Conservation (phyloP, 2,329 filamentous ascomycete genomes). For the Orbilia javanica region DNA sequence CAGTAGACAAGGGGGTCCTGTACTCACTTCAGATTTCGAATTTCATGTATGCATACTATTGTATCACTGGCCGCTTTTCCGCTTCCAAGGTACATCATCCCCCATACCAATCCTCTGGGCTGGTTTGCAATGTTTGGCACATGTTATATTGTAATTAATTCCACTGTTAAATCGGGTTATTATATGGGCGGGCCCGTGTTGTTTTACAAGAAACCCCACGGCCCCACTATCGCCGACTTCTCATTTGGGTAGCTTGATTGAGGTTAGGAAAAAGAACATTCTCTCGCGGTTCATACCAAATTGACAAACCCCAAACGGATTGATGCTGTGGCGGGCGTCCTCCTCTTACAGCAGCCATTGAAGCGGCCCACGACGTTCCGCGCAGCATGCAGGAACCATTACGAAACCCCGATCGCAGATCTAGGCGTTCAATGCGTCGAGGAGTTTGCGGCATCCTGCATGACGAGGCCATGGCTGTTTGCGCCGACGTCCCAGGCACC, state of each 20-base stretch:
- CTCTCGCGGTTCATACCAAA: slow-evolving; percentile 33
- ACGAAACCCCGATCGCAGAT: not conserved
- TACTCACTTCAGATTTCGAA: slow-evolving; percentile 17
- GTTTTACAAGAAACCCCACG: slow-evolving; percentile 15
- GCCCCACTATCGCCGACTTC: slow-evolving; percentile 29
- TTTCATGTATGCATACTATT: slow-evolving; percentile 23
- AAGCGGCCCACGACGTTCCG: not conserved
- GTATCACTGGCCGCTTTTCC: slow-evolving; percentile 24
- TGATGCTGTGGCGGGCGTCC: not conserved
- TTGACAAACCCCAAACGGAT: slow-evolving; percentile 9
- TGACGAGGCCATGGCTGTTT: not conserved
- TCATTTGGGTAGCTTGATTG: slow-evolving; percentile 30
- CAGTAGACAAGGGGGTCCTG: not conserved
- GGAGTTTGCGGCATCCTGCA: not conserved
- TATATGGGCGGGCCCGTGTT: no score
- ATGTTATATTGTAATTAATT: slow-evolving; percentile 10
- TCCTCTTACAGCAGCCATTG: slow-evolving; percentile 6
- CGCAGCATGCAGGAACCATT: slow-evolving; percentile 9
- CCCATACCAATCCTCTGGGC: not conserved
- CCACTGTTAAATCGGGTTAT: not conserved
- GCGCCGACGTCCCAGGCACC: not conserved
- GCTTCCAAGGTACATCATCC: slow-evolving; percentile 3
- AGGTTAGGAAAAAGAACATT: slow-evolving; percentile 8
- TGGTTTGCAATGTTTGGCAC: not conserved
- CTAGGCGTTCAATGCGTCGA: not conserved